Base-by-base conservation (phyloP, 352 stramenopile species). In the Phytophthora crassamura region DNA sequence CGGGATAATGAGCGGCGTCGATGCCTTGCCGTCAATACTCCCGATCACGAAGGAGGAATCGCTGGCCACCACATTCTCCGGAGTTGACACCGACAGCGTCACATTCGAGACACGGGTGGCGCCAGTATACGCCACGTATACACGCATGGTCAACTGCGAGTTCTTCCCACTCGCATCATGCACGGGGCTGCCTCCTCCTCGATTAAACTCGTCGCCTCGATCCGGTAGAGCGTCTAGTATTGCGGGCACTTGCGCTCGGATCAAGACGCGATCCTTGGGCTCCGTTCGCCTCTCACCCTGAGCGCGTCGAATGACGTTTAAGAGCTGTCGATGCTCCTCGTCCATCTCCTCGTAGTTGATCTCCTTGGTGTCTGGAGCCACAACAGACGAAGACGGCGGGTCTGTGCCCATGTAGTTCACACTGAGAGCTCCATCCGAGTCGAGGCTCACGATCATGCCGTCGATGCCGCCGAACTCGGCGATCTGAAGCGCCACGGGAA, bases 261-360 rank as follows among this genome's bases (percentile, higher is more conserved):
- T 54, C 10, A 94, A 67, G n/a, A 97, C 64, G 11, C 78, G 75
- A 25, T 95, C 87, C 32, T 91, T 91, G 0, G 86, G 80, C 41
- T 95, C 87, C 0, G 77, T 77, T 12, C 77, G 59, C 8, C 82
- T 74, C 52, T 94, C 84, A 9, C 78, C 76, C 32, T 94, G 87
- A n/a, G 81, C 71, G 5, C 86, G 76, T 8, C 89, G 74, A 49
- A 97, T 97, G n/a, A 94, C 82, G 50, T 93, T 89, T 12, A 97
- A 75, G 14, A 98, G 64, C 43, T 88, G 75, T 14, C 89, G 85
- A 42, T 97, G 88, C 62, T 97, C 91, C 49, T 94, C 86, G 53
- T 98, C 90, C 73, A 97, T 96, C 55, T 96, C 88, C 52, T 95
- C 89, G 49, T 97, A 97, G 58, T 97, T 94, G 38, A 98, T 70